Evolutionary conservation across 176 grass and related monocot species (phyloP), one percentile per base, ranked within the genome.

Genomic region (Tuctoria greenei): DNA sequence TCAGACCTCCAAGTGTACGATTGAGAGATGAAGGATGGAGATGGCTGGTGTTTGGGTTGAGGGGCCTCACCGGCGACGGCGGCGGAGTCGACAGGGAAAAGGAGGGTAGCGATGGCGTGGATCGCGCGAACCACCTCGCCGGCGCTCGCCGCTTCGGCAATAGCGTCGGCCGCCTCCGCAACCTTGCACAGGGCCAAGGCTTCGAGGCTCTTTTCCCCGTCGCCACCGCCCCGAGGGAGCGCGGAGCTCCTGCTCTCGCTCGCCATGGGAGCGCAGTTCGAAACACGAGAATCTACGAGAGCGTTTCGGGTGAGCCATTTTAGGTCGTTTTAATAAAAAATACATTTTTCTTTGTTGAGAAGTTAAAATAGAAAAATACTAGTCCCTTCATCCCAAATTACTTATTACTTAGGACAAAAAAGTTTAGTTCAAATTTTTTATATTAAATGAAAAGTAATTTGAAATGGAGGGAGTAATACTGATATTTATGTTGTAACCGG

Each of bases 101-200:
- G 35, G 50, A 57, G 61, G 49, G 68, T 35, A 5, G 79, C 85
- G 9, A 82, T 67, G 31, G 73, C 31, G 24, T 87, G 85, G 74
- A 87, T 82, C 18, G 79, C 85, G 28, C 67, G 41, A 52, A 82
- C 67, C 23, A 82, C 67, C 77, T 77, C 95, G 12, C 88, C 95
- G 37, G 81, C 81, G 45, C 64, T 83, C 27, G 55, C 70, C n/a
- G 88, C 91, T 4, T 21, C 72, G n/a, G 83, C 84, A 20, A 97
- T 61, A 1, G 84, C 67, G 35, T 88, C 86, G 6, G 86, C 80
- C 8, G 84, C 86, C 57, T 97, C 91, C 16, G 84, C 86, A 13
- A 97, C 91, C 73, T 83, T 93, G 2, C 56, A 59, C 40, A 97
- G 82, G 31, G 73, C 45, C 71, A 87, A 52, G 69, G 61, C 78